Base-by-base conservation (phyloP, 345 rosid species). In the Eucalyptus marginata region DNA sequence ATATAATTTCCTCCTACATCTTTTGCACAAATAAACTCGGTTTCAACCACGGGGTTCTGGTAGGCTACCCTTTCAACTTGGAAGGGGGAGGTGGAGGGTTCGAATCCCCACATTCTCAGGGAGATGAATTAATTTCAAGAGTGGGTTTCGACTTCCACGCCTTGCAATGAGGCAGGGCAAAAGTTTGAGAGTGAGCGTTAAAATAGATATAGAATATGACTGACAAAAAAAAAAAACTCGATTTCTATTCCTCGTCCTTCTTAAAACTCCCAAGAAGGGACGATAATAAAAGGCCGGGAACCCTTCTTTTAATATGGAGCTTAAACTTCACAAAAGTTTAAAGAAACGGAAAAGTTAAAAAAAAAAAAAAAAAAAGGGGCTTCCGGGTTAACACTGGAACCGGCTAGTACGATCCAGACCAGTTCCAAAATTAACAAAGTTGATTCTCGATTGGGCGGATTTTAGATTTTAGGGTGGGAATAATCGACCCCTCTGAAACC, bases 191-290 rank as follows among this genome's bases (percentile, higher is more conserved):
- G 40, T 36, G 40, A 36, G 4, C 3, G 4, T 36, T 36, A 36
- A 4, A 36, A 36, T 36, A 36, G 4, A 3, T 3, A 4, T 36
- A 36, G 40, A 36, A 1, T 36, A 36, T 1, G 4, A 36, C 4
- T 4, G 40, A 36, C 4, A 36, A 36, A 36, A 36, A 36, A 36
- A 36, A 36, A 36, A 9, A 71, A 71, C 44, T 68, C 11, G 24
- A 25, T 18, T 9, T 33, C 18, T 43, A 9, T 71, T 71, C 18
- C 25, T 71, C 46, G 6, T 33, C 44, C 81, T 68, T 68, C 43
- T 33, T 33, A 33, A 44, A 33, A 71, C 7, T 33, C 24, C 44
- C 13, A 1, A 17, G 43, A 31, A 68, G 24, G 46, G 81, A 52
- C 24, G 80, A 17, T 17, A 33, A 16, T 33, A 4, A 33, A 68